Evolutionary conservation across 768 basidiomycete species (phyloP), one percentile per base, ranked within the genome.

Genomic region (Xanthoconium stramineum): DNA sequence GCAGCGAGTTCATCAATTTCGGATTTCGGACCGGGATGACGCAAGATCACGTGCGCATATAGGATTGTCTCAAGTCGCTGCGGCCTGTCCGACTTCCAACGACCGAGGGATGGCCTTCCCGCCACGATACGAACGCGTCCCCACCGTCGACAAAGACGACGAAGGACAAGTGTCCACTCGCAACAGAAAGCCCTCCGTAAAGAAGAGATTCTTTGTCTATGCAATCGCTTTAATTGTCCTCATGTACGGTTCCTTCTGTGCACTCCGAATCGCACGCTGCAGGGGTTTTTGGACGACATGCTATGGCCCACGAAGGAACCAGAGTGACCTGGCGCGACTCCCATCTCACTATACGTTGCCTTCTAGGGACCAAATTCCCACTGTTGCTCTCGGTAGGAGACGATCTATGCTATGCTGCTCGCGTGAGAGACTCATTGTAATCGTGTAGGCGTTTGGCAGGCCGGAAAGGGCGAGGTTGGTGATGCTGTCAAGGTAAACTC

Each of bases 281-380:
- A 58, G 63, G 43, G 64, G 63, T 13, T 59, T 61, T 40, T 62
- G 64, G 63, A 39, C 37, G 14, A 53, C 52, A 11, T 66, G 68
- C 38, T 55, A 56, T 24, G 60, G 63, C 3, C 45, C 60, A 5
- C 66, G 51, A 48, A 66, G 67, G 50, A 61, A 57, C 52, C 57
- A 61, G 44, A 68, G 63, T 19, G 55, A 24, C 12, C 56, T 73
- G 51, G 44, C 56, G 1, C 62, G 45, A 32, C 67, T 77, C 14
- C 74, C 83, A 0, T 77, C 73, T 7, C 75, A 84, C 66, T 87
- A 77, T 63, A 78, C 76, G 1, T 73, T 89, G 14, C 83, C 84
- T 5, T 86, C 85, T 35, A 88, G 88, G 0, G 82, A 85, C 60
- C 77, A 78, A 58, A 88, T 89, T 32, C 88, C 88, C 0, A 76